A percentile compares a stretch with the other conserved stretches of the same genome.
These are phyloP conservation scores for Trichocladium uniseriatum DNA, from an alignment of 495 filamentous ascomycete genomes.

Conservation along the genomic window DNA sequence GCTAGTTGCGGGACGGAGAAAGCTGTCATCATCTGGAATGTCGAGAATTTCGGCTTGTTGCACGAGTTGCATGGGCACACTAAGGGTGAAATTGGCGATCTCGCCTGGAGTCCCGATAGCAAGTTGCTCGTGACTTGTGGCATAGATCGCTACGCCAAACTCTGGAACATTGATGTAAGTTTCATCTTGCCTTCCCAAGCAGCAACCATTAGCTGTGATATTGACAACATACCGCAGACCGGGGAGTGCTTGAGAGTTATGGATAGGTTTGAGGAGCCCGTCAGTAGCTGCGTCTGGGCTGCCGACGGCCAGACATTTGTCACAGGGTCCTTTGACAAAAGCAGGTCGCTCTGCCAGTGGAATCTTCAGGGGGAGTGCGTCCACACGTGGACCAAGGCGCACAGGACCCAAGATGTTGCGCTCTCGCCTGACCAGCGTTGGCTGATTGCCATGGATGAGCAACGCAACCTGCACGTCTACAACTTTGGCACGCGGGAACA, in stretches of 20 bases:
- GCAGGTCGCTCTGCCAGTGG: constrained; percentile 60
- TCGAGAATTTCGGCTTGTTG: constrained; percentile 54
- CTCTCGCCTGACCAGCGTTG: constrained; percentile 70
- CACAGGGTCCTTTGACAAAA: constrained; percentile 65
- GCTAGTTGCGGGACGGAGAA: constrained; percentile 72
- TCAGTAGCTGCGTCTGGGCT: constrained; percentile 80
- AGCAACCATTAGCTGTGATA: background rate
- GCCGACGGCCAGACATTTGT: constrained; percentile 70
- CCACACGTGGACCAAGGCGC: constrained; percentile 55
- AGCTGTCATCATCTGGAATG: constrained; percentile 74
- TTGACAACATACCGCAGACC: constrained; percentile 41
- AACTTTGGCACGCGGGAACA: constrained; percentile 65
- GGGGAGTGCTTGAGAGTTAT: constrained; percentile 56
- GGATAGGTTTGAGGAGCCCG: constrained; percentile 63
- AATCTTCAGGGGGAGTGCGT: constrained; percentile 45
- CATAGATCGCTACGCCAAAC: constrained; percentile 58
- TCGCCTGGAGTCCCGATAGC: constrained; percentile 90
- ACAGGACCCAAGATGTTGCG: constrained; percentile 75
- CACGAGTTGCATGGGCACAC: constrained; percentile 57
- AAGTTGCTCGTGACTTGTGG: constrained; percentile 73
- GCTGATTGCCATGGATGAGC: constrained; percentile 66
- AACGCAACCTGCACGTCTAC: constrained; percentile 67
- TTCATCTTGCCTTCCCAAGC: background rate
- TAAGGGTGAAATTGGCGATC: constrained; percentile 53
- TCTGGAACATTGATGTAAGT: constrained; percentile 73